These are phyloP conservation scores for Penicillium sp. DNA, from an alignment of 2,329 filamentous ascomycete species.

Conservation along the genomic window DNA sequence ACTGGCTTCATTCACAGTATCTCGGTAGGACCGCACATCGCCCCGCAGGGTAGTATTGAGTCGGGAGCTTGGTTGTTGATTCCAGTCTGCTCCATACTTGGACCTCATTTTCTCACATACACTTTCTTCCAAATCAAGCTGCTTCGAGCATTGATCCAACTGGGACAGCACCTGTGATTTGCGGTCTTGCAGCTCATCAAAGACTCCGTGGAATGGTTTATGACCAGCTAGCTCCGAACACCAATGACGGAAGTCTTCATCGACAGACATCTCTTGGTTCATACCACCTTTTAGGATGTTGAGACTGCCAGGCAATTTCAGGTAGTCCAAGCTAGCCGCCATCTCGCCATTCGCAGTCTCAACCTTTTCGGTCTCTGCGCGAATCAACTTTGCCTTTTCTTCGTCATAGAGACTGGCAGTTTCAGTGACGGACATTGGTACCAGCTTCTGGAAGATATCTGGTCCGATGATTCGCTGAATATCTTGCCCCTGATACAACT, in stretches of 20 bases:
- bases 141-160: constrained; percentile 79
- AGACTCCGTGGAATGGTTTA: constrained; percentile 74
- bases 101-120: constrained; percentile 99
- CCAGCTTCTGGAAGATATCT: constrained; percentile 94
- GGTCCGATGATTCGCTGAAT: constrained; percentile 96
- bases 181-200: constrained; percentile 76
- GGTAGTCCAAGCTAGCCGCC: constrained; percentile 90
- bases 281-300: constrained; percentile 91
- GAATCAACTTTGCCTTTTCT: constrained; percentile 93
- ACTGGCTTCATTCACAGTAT: constrained; percentile 85
- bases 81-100: constrained; percentile 95
- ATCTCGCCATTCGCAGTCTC: constrained; percentile 94
- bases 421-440: constrained; percentile 93
- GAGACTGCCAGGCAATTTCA: constrained; percentile 84
- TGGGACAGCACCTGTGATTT: constrained; percentile 73
- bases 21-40: constrained; percentile 84
- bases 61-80: constrained; percentile 89
- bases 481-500: constrained; percentile 94
- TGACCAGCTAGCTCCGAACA: constrained; percentile 89
- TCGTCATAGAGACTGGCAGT: constrained; percentile 97
- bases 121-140: constrained; percentile 94
- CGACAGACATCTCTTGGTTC: constrained; percentile 83
- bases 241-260: constrained; percentile 91
- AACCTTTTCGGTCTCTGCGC: constrained; percentile 90
- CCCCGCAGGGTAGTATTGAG: constrained; percentile 84